Conservation (phyloP, 1,284 basidiomycete genomes). For the Cystobasidium slooffiae region DNA sequence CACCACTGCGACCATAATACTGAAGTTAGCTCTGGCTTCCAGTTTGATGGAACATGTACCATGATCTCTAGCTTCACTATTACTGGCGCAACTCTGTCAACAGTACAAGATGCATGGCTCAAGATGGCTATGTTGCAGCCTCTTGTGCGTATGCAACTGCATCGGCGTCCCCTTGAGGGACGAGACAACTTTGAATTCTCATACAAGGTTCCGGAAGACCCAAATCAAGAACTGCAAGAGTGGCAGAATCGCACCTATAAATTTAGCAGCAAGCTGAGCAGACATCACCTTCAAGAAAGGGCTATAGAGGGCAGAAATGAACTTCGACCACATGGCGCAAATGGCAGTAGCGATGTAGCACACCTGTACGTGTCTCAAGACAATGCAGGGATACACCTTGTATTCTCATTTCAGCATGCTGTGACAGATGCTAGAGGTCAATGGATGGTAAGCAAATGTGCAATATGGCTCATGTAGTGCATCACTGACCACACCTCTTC, state of each 20-base stretch:
- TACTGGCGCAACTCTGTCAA: neutral
- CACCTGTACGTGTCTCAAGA: constrained; percentile 4
- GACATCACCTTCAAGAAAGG: neutral
- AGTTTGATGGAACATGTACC: constrained; percentile 19
- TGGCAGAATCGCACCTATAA: constrained; percentile 1
- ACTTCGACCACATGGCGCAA: neutral
- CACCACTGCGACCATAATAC: no score
- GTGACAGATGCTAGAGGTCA: constrained; percentile 20
- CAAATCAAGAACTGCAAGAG: neutral
- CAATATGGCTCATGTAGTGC: neutral
- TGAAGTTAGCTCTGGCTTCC: neutral
- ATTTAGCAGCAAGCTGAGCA: neutral
- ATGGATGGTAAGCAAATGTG: constrained; percentile 14
- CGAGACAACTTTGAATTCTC: neutral
- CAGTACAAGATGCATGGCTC: neutral
- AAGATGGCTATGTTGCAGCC: neutral
- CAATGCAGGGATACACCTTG: neutral
- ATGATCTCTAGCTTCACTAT: constrained; percentile 15
- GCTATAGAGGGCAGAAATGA: constrained; percentile 1
- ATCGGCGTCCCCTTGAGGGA: neutral
- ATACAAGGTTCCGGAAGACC: neutral
- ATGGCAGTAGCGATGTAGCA: constrained; percentile 2
- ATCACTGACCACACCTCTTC: neutral
- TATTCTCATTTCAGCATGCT: constrained; percentile 16
- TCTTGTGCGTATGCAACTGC: constrained; percentile 10